Percentiles rank a stretch among this genome's conserved stretches.
Conservation (phyloP, 2,329 filamentous ascomycete species). For the Trichoderma sp. region DNA sequence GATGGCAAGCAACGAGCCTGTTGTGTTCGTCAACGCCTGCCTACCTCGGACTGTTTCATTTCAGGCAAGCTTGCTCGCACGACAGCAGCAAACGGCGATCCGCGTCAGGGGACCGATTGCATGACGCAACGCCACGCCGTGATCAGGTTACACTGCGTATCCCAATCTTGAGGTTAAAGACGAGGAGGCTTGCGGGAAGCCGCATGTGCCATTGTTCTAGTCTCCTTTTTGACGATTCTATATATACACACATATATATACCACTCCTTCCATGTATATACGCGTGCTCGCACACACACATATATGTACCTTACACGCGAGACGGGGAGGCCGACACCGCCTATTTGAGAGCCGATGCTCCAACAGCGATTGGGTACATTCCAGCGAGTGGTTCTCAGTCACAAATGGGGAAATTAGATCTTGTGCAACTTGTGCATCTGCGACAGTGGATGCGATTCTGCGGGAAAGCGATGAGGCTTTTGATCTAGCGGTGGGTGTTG, state of each 20-base stretch:
- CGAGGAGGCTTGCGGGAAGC: slow-evolving; percentile 18
- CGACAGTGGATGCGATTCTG: slow-evolving; percentile 18
- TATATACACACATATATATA: not conserved
- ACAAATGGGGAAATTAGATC: slow-evolving; percentile 17
- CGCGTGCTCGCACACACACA: not conserved
- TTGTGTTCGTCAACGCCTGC: slow-evolving; percentile 23
- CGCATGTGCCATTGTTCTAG: slow-evolving; percentile 15
- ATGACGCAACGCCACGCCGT: slow-evolving; percentile 21
- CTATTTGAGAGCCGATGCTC: not conserved
- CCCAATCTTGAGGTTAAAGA: slow-evolving; percentile 21
- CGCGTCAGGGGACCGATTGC: slow-evolving; percentile 21
- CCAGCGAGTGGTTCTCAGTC: slow-evolving; percentile 11
- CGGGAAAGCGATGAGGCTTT: slow-evolving; percentile 11
- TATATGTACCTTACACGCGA: slow-evolving; percentile 12
- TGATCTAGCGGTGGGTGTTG: not conserved
- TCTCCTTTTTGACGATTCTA: not conserved
- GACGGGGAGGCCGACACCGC: slow-evolving; percentile 20
- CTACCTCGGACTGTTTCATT: slow-evolving; percentile 22
- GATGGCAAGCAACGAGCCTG: slow-evolving; percentile 16
- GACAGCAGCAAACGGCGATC: slow-evolving; percentile 19
- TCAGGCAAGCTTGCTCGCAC: slow-evolving; percentile 18
- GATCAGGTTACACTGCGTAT: slow-evolving; percentile 17
- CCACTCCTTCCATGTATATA: not conserved
- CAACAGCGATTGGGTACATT: slow-evolving; percentile 18
- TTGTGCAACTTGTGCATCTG: slow-evolving; percentile 15